A percentile compares a stretch with the other conserved stretches of the same genome.
Evolutionary conservation across 2,329 filamentous ascomycete species (phyloP).

Genomic region (Phyllosticta paracitricarpa): DNA sequence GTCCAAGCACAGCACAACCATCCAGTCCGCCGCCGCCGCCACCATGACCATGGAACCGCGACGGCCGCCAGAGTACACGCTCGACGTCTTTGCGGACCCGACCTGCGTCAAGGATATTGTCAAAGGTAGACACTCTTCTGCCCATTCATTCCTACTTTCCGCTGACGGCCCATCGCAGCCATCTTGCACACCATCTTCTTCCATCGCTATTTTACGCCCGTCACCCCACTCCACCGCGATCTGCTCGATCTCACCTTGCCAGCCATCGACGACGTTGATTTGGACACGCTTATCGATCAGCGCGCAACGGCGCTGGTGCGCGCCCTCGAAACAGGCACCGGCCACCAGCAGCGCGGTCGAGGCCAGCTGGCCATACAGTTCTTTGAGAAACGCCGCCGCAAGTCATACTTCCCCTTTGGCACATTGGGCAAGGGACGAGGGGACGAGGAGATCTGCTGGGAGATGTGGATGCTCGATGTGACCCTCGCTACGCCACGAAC

Average conservation of each 20-base stretch:
- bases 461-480: slow-evolving; percentile 87
- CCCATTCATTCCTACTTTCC: neutral
- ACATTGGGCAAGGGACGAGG: slow-evolving; percentile 37
- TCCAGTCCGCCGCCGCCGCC: neutral
- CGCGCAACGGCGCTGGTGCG: slow-evolving; percentile 70
- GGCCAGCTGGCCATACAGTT: slow-evolving; percentile 83
- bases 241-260: slow-evolving; percentile 85
- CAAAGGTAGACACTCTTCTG: slow-evolving; percentile 52
- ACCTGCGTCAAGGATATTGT: slow-evolving; percentile 84
- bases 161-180: slow-evolving; percentile 40
- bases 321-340: slow-evolving; percentile 56
- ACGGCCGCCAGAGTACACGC: slow-evolving; percentile 74
- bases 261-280: slow-evolving; percentile 72
- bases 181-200: slow-evolving; percentile 98
- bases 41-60: slow-evolving; percentile 49
- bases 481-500: slow-evolving; percentile 85
- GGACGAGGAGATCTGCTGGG: slow-evolving; percentile 95
- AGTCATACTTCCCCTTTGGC: slow-evolving; percentile 63
- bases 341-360: slow-evolving; percentile 47
- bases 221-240: slow-evolving; percentile 74
- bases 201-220: slow-evolving; percentile 88
- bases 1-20: neutral
- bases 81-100: slow-evolving; percentile 89
- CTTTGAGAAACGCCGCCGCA: slow-evolving; percentile 82
- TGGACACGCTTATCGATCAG: slow-evolving; percentile 89